Base-by-base conservation (phyloP, 2,329 filamentous ascomycete genomes). In the Cytospora mali region DNA sequence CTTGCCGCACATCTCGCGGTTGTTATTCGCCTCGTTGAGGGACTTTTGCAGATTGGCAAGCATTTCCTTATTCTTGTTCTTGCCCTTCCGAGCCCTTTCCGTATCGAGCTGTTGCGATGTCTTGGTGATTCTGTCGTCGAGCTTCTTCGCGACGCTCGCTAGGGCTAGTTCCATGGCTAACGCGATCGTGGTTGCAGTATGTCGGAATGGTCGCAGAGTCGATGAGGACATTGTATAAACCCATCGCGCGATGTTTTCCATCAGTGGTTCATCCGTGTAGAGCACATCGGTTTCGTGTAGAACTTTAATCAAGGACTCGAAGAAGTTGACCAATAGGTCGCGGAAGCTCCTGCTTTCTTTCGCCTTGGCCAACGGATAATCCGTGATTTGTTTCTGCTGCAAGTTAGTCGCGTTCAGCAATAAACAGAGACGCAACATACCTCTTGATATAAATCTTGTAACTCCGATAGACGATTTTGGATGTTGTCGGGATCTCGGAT, bases 201-300 rank as follows among this genome's bases (percentile, higher is more conserved):
- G 95, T 67, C 95, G 86, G 76, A 99, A 97, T 1, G 95, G 93
- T 61, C 95, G 88, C 66, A 94, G 88, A 4, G 87, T 84, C 0
- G 93, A 93, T 4, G 92, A 95, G 3, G 94, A 95, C 89, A 99
- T 92, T 64, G 91, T 90, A 46, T 88, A 89, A 64, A 97, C 82
- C 95, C 95, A 99, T 62, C 91, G 84, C 69, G 93, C 88, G 54
- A 98, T 84, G 71, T 96, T 97, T 73, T 97, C 93, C 71, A 96
- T 87, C 56, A 99, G 80, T 31, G 88, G 84, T 39, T 81, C 78
- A 66, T 96, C 90, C 51, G 84, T 87, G 77, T 96, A 96, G 56
- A 99, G 79, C 23, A 91, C 78, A 27, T 90, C 90, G n/a, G 90
- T 90, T 68, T 92, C 88, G 71, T 96, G 92, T 56, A 97, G 83